Base-by-base conservation (phyloP, 495 filamentous ascomycete species). In the Penicillium crystallinum region DNA sequence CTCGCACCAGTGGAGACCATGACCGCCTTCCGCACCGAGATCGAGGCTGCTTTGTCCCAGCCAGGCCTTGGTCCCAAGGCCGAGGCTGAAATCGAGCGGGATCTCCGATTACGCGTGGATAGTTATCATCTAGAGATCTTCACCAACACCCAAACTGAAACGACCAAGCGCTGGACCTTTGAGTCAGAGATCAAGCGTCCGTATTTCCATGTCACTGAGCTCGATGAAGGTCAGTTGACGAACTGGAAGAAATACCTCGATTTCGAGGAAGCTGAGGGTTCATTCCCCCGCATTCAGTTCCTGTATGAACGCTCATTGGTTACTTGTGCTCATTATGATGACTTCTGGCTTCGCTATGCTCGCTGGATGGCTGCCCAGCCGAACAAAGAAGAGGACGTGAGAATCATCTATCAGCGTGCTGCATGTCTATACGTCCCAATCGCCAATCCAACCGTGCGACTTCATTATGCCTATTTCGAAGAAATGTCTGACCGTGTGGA, bases 231-330 rank as follows among this genome's bases (percentile, higher is more conserved):
- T 6, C 89, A 97, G 64, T 73, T 99, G 14, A 72, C 72, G n/a
- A 97, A 96, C 69, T 99, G 93, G 93, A 78, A 87, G 48, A 96
- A 92, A 60, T 99, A 97, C 64, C 84, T 99, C 15, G 91, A 97
- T 60, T 97, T 96, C 59, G 95, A 99, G 64, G 93, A 99, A 70
- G 70, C 74, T 2, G 89, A 96, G 67, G 87, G 87, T 29, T 82
- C 90, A 42, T 95, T 85, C 54, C 61, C 71, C 7, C 79, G 93
- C 23, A 88, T 79, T 29, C 78, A 84, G 19, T 95, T 92, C 64
- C 73, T 99, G 17, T 97, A 97, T 64, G 93, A 99, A 70, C 85
- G 93, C 29, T 96, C 90, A 57, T 70, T 99, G 25, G 89, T 96
- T 12, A 91, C 90, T 12, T 91, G 88, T 57, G 93, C 93, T 34